Base-by-base conservation (phyloP, 768 basidiomycete species). In the Phylloporus sp. region DNA sequence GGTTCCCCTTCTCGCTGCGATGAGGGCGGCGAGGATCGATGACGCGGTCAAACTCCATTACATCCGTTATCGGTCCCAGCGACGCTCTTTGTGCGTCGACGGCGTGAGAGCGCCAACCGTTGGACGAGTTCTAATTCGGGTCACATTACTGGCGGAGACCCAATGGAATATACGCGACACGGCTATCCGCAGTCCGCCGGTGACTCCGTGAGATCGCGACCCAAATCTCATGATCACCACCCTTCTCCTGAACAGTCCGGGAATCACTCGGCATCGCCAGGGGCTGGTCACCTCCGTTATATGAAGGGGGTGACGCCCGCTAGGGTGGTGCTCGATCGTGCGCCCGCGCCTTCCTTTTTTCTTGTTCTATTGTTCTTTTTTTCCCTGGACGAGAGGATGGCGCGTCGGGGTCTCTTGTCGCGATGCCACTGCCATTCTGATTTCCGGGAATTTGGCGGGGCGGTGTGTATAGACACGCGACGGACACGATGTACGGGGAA, bases 1-100 rank as follows among this genome's bases (percentile, higher is more conserved):
- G 52, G 49, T 22, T 18, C 34, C 49, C 39, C 35, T 37, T 20
- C 18, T 29, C 26, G 14, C 29, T 24, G 34, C 44, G 44, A 44
- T 34, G 17, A 29, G 52, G 56, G 59, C 56, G 56, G 58, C 51
- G 48, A 46, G 49, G 36, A 49, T 55, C 56, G 60, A 60, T 62
- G 60, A 62, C 60, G 57, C 56, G 42, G 51, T 52, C 48, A 53
- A 35, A 43, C 21, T 20, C 23, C 41, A 37, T 61, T 56, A 61
- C 59, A 58, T 60, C 60, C 57, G 33, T 45, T 46, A 36, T 44
- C 17, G 28, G 23, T 27, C 29, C 24, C 34, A 21, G 38, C 24
- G 35, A 26, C 33, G n/a, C 26, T 27, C 26, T 27, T 11, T 27
- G 26, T 27, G 28, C 22, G 18, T 34, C 36, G 38, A 42, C 29